Percentiles rank a stretch among this genome's conserved stretches.
Conservation (phyloP, 768 basidiomycete genomes). For the Macrolepiota fuliginosa region DNA sequence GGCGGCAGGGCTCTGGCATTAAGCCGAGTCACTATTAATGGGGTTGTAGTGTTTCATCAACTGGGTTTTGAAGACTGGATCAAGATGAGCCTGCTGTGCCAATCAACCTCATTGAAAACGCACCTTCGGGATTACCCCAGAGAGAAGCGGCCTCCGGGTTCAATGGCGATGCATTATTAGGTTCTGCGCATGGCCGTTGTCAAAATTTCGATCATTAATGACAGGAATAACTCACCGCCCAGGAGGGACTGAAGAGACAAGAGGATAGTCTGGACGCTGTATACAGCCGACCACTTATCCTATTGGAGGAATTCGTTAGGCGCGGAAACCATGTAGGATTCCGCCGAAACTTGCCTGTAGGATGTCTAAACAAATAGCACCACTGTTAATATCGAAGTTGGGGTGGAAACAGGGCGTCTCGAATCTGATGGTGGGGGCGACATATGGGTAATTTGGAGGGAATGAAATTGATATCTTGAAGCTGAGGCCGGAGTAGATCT, state of each 20-base stretch:
- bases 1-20: constrained; percentile 3
- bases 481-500: constrained; percentile 77
- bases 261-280: constrained; percentile 88
- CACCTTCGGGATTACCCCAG: constrained; percentile 74
- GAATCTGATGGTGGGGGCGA: constrained; percentile 81
- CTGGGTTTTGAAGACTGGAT: constrained; percentile 66
- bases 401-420: constrained; percentile 91
- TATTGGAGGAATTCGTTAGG: constrained; percentile 23
- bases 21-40: constrained; percentile 34
- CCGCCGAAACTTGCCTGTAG: constrained; percentile 54
- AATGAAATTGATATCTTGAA: constrained; percentile 86
- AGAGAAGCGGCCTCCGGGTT: constrained; percentile 83
- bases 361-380: constrained; percentile 85
- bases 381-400: constrained; percentile 78
- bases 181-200: constrained; percentile 49
- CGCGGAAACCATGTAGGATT: background rate
- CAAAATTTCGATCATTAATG: background rate
- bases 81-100: constrained; percentile 9
- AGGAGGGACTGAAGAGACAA: constrained; percentile 85
- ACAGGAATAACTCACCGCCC: constrained; percentile 59
- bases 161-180: constrained; percentile 89
- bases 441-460: constrained; percentile 87
- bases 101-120: constrained; percentile 15
- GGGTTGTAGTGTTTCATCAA: constrained; percentile 73
- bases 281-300: constrained; percentile 95